phyloP scores from a whole-genome alignment of 2,329 filamentous ascomycete genomes.

The Onygena corvina region DNA sequence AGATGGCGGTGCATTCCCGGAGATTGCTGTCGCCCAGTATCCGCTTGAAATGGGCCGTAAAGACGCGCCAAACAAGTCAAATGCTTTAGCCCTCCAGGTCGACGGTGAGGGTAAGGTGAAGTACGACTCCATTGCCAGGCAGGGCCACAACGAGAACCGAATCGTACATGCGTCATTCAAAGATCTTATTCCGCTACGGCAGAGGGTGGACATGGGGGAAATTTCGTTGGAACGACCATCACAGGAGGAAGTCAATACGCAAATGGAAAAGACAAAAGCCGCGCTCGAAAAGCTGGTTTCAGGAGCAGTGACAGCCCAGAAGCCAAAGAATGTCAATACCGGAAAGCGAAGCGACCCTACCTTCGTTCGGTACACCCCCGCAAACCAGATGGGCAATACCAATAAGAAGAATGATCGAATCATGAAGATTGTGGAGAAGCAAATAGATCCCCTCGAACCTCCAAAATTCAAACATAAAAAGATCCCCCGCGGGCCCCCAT shows the following conservation, averaged over 20 bases:
- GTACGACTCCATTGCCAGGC: slow-evolving; percentile 86
- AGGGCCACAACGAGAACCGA: slow-evolving; percentile 70
- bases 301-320: slow-evolving; percentile 80
- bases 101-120: slow-evolving; percentile 87
- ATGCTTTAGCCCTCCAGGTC: slow-evolving; percentile 84
- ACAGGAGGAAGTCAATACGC: slow-evolving; percentile 69
- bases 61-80: slow-evolving; percentile 53
- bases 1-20: slow-evolving; percentile 91
- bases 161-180: slow-evolving; percentile 95
- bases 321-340: slow-evolving; percentile 85
- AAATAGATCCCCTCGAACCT: slow-evolving; percentile 89
- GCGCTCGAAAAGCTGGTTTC: slow-evolving; percentile 71
- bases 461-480: slow-evolving; percentile 99
- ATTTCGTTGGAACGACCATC: slow-evolving; percentile 75
- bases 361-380: slow-evolving; percentile 89
- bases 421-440: slow-evolving; percentile 94
- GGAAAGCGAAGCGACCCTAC: slow-evolving; percentile 73
- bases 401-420: slow-evolving; percentile 84
- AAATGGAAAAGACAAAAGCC: slow-evolving; percentile 76
- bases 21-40: slow-evolving; percentile 87
- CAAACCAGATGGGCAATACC: slow-evolving; percentile 87
- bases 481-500: slow-evolving; percentile 83
- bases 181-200: slow-evolving; percentile 84
- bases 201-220: slow-evolving; percentile 85
- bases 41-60: slow-evolving; percentile 91